These are phyloP conservation scores for Pythium graminicola DNA, from an alignment of 352 stramenopile species.

Conservation along the genomic window DNA sequence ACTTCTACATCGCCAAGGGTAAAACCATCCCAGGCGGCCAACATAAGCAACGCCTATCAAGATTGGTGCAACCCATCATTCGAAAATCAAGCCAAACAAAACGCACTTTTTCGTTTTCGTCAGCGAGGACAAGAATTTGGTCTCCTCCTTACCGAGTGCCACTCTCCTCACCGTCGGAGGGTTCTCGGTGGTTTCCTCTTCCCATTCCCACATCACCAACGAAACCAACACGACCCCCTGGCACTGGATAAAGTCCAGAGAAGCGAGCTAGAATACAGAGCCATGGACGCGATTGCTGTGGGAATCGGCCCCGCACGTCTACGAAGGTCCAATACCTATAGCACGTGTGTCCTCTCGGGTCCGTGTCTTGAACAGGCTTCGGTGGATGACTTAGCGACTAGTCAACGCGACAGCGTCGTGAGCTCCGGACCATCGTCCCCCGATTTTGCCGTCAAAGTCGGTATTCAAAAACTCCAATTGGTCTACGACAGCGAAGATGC, in stretches of 20 bases:
- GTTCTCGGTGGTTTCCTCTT: background rate
- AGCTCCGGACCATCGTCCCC: background rate
- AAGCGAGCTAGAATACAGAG: too few species aligned
- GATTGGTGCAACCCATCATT: too few species aligned
- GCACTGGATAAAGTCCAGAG: too few species aligned
- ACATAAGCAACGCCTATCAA: background rate
- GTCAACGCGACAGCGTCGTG: background rate
- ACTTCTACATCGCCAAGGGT: conserved; percentile 7
- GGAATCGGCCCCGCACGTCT: background rate
- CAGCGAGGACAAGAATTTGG: too few species aligned
- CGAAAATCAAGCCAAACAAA: too few species aligned
- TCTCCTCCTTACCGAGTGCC: background rate
- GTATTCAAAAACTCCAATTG: background rate
- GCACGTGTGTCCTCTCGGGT: background rate
- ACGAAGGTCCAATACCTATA: conserved; percentile 18
- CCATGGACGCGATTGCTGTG: background rate
- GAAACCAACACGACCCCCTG: background rate
- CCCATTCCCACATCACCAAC: background rate
- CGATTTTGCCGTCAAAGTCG: conserved; percentile 3
- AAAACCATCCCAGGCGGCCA: conserved; percentile 1
- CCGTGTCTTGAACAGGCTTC: background rate
- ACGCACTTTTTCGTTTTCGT: too few species aligned
- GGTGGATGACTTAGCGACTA: background rate
- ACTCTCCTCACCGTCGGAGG: background rate
- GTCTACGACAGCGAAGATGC: conserved; percentile 23